Percentiles rank a stretch among this genome's conserved stretches.
Conservation (phyloP, 176 grass and related monocot species). For the Eleusine indica region DNA sequence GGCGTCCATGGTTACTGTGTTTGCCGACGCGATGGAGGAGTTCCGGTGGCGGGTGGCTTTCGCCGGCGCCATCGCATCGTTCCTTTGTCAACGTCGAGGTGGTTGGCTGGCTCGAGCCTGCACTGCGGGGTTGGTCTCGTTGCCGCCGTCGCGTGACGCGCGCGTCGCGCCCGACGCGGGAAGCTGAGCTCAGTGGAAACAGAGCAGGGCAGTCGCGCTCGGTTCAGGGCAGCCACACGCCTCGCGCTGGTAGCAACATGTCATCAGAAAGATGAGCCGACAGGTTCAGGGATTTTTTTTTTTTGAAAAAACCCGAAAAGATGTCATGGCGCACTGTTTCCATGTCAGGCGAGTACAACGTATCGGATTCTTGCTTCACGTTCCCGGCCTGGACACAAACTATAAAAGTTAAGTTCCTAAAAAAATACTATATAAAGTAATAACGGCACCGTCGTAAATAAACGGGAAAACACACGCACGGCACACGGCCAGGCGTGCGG, state of each 20-base stretch:
- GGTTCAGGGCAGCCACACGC: neutral
- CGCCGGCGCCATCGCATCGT: conserved; percentile 8
- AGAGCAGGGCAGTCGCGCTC: neutral
- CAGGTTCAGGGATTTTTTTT: too few relatives aligned
- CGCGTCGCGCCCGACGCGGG: conserved; percentile 1
- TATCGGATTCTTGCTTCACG: too few relatives aligned
- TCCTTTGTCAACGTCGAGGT: conserved; percentile 35
- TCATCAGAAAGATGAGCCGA: too few relatives aligned
- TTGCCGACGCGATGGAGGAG: neutral
- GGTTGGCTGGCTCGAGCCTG: neutral
- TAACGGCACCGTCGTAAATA: too few relatives aligned
- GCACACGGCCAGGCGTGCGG: too few relatives aligned
- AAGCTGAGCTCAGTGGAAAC: neutral
- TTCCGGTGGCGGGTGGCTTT: conserved; percentile 31
- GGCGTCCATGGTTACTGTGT: conserved; percentile 12
- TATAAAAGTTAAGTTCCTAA: too few relatives aligned
- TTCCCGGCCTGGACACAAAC: too few relatives aligned
- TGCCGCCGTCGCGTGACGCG: neutral
- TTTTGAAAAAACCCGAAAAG: too few relatives aligned
- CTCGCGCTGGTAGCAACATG: neutral
- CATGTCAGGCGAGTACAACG: too few relatives aligned
- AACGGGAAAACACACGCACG: too few relatives aligned
- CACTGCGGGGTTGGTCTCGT: neutral
- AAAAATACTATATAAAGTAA: too few relatives aligned
- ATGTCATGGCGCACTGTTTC: too few relatives aligned